Evolutionary conservation across 129 eudicot genomes (phyloP).

Genomic region (Escallonia rubra): DNA sequence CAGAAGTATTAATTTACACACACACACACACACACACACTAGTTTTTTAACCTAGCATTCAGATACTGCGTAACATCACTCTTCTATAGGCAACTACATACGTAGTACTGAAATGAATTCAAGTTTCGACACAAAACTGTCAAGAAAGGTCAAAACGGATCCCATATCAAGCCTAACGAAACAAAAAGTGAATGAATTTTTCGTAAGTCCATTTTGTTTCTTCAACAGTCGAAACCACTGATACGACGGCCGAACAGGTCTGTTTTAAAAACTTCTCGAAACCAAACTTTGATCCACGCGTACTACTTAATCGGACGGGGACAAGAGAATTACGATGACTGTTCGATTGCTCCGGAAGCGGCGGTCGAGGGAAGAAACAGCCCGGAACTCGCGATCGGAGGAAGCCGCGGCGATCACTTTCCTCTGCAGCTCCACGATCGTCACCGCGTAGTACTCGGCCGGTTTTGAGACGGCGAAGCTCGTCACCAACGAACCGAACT

Average conservation of each 20-base stretch:
- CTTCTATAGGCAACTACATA: no score
- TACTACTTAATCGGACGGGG: background rate
- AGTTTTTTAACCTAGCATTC: no score
- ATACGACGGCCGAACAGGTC: background rate
- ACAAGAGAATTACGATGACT: slow-evolving; percentile 19
- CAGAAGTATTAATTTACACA: no score
- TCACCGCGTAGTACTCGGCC: slow-evolving; percentile 8
- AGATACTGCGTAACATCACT: no score
- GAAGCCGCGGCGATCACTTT: slow-evolving; percentile 8
- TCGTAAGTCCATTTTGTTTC: no score
- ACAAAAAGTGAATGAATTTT: background rate
- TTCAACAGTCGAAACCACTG: no score
- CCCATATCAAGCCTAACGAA: background rate
- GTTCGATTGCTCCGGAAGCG: slow-evolving; percentile 4
- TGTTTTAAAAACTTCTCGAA: background rate
- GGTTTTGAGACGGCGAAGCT: slow-evolving; percentile 2
- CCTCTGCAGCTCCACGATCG: slow-evolving; percentile 28
- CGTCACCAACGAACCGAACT: background rate
- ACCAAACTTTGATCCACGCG: background rate
- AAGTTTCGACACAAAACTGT: background rate
- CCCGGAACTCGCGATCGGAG: slow-evolving; percentile 7
- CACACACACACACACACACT: no score
- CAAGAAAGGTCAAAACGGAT: background rate
- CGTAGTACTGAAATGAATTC: no score
- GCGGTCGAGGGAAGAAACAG: slow-evolving; percentile 20